These are phyloP conservation scores for Melaleuca quinquenervia DNA, from an alignment of 345 rosid genomes.

Conservation along the genomic window DNA sequence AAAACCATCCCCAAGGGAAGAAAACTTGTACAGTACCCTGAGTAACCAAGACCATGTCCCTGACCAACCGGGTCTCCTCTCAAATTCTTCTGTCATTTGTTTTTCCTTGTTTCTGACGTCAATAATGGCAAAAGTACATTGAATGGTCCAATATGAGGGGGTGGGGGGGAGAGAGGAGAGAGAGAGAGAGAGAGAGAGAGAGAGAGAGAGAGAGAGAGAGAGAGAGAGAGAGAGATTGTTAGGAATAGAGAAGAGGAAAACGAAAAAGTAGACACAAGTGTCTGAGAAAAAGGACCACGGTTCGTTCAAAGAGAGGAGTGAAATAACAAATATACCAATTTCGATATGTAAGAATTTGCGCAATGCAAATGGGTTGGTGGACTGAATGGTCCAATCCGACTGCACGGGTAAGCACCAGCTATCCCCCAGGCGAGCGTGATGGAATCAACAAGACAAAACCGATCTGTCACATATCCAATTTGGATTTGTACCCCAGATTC, in stretches of 20 bases:
- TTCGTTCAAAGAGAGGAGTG: background rate
- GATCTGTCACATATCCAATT: background rate
- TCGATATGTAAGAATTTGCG: background rate
- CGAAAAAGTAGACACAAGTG: background rate
- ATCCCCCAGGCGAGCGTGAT: background rate
- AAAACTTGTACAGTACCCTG: background rate
- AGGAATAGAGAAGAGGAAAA: background rate
- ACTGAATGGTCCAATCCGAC: conserved; percentile 7
- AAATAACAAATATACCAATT: background rate
- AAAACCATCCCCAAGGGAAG: background rate
- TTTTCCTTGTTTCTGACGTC: background rate
- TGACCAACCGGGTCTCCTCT: background rate
- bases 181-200: background rate
- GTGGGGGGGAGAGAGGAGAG: background rate
- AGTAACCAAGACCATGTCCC: background rate
- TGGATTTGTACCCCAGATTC: conserved; percentile 1
- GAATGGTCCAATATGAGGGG: background rate
- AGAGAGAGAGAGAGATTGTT: background rate
- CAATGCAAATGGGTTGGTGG: background rate
- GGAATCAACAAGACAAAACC: background rate
- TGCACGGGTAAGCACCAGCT: background rate
- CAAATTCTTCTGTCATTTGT: background rate
- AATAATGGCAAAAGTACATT: background rate
- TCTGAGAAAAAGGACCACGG: background rate
- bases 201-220: background rate